These are phyloP conservation scores for Zizania palustris DNA, from an alignment of 202 grass and related monocot species.

Conservation along the genomic window DNA sequence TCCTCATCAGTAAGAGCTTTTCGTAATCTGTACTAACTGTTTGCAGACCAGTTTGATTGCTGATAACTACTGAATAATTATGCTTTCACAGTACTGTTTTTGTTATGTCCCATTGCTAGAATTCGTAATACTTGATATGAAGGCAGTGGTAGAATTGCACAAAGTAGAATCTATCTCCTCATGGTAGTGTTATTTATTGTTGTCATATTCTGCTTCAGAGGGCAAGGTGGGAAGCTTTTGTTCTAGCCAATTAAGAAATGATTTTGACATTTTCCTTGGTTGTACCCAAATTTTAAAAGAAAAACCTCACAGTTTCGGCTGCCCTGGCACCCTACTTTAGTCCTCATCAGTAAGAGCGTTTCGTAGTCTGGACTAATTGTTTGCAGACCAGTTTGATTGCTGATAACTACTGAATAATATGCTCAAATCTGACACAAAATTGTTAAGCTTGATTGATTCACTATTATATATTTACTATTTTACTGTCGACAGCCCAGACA, in stretches of 20 bases:
- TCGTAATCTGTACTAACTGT: background rate
- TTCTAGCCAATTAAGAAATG: background rate
- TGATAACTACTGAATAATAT: background rate
- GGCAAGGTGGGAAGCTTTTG: background rate
- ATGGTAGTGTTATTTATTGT: conserved; percentile 5
- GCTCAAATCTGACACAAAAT: background rate
- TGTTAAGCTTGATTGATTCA: conserved; percentile 9
- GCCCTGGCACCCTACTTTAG: background rate
- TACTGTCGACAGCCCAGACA: background rate
- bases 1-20: conserved; percentile 5
- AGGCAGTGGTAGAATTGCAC: background rate
- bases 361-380: background rate
- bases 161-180: background rate
- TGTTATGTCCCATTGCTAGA: background rate
- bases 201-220: background rate
- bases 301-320: background rate
- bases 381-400: background rate
- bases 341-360: conserved; percentile 2
- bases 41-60: background rate
- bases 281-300: background rate
- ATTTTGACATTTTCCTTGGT: background rate
- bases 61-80: background rate
- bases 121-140: background rate
- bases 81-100: background rate
- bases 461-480: background rate